Evolutionary conservation across 2,329 filamentous ascomycete genomes (phyloP).

Genomic region (Colletotrichum sp.): DNA sequence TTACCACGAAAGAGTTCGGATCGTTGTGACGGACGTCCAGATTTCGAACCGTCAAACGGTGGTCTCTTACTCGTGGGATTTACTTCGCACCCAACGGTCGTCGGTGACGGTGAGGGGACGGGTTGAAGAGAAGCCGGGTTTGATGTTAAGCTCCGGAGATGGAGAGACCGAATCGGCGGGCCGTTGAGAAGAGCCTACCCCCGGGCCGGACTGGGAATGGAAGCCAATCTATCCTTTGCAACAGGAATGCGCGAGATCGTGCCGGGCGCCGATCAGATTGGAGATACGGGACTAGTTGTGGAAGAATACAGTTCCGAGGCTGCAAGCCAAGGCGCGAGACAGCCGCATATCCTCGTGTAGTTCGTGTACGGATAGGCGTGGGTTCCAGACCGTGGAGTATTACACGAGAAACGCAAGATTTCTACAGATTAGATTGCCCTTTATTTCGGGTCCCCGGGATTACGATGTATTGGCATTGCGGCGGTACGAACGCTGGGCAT

Average conservation of each 20-base stretch:
- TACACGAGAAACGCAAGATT: neutral
- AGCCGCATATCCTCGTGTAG: neutral
- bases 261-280: neutral
- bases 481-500: neutral
- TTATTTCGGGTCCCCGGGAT: neutral
- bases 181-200: neutral
- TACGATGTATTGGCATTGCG: neutral
- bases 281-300: neutral
- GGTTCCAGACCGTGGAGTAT: neutral
- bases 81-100: neutral
- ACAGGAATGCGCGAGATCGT: neutral
- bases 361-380: too few relatives aligned
- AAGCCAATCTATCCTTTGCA: neutral
- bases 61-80: neutral
- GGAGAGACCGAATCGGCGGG: neutral
- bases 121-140: neutral
- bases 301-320: neutral
- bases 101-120: neutral
- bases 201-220: neutral
- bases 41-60: neutral
- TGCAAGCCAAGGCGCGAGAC: neutral
- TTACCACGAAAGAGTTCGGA: neutral
- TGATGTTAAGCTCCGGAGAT: neutral
- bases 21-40: neutral
- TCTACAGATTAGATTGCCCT: neutral